Evolutionary conservation across 2,329 filamentous ascomycete genomes (phyloP).

Genomic region (Volutella citrinella): DNA sequence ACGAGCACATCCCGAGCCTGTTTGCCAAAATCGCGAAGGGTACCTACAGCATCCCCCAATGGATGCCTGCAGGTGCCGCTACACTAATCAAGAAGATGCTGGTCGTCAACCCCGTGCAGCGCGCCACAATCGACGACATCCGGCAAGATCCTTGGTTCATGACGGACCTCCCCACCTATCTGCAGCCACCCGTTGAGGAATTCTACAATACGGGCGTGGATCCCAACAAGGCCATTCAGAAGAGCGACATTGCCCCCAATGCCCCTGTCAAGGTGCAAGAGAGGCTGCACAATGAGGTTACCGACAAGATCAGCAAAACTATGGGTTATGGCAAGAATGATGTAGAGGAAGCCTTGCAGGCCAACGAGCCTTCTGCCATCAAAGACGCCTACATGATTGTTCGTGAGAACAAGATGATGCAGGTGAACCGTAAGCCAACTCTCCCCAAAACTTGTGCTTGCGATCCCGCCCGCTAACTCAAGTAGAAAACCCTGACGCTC

Average conservation of each 20-base stretch:
- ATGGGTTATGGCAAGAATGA: slow-evolving; percentile 97
- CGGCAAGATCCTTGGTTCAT: slow-evolving; percentile 92
- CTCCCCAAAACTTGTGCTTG: slow-evolving; percentile 1
- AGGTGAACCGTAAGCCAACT: slow-evolving; percentile 74
- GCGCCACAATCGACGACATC: slow-evolving; percentile 92
- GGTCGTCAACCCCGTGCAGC: slow-evolving; percentile 89
- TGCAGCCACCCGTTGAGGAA: slow-evolving; percentile 84
- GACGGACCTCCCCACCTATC: slow-evolving; percentile 80
- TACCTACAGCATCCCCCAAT: slow-evolving; percentile 87
- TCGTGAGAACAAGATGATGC: slow-evolving; percentile 96
- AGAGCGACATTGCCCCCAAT: slow-evolving; percentile 75
- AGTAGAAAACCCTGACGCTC: slow-evolving; percentile 32
- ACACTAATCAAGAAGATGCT: slow-evolving; percentile 88
- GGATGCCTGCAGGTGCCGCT: slow-evolving; percentile 82
- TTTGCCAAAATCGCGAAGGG: slow-evolving; percentile 98
- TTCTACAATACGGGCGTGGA: slow-evolving; percentile 94
- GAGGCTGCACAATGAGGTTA: slow-evolving; percentile 87
- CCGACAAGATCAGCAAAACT: slow-evolving; percentile 92
- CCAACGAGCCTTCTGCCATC: slow-evolving; percentile 92
- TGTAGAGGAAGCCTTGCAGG: slow-evolving; percentile 89
- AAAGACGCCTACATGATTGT: slow-evolving; percentile 99
- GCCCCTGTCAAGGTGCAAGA: slow-evolving; percentile 78
- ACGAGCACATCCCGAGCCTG: slow-evolving; percentile 94
- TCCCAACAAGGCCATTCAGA: slow-evolving; percentile 85
- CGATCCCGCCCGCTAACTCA: slow-evolving; percentile 26